Evolutionary conservation across 306 rosid genomes (phyloP).

Genomic region (Trifolium dubium): DNA sequence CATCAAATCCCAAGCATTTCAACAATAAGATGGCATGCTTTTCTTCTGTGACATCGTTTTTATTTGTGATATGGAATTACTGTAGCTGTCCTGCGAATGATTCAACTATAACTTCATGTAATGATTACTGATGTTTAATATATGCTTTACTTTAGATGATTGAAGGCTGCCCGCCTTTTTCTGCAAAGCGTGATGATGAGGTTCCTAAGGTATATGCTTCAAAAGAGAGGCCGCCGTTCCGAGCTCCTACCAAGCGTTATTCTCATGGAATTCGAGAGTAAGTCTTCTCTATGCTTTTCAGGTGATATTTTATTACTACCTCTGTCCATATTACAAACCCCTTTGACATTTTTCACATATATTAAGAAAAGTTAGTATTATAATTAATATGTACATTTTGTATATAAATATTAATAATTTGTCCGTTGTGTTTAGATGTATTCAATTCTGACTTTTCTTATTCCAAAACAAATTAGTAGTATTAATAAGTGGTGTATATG

Average conservation of each 20-base stretch:
- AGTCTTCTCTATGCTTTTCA: constrained; percentile 40
- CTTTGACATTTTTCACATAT: not conserved
- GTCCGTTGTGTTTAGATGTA: not conserved
- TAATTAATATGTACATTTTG: not conserved
- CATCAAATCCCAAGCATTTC: constrained; percentile 21
- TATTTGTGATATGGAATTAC: not conserved
- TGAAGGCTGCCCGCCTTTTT: constrained; percentile 85
- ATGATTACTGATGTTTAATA: constrained; percentile 40
- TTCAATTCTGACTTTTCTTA: not conserved
- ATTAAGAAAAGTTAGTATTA: not conserved
- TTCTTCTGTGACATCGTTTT: not conserved
- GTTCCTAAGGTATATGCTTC: constrained; percentile 70
- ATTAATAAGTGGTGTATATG: too few relatives aligned
- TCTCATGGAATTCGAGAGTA: constrained; percentile 83
- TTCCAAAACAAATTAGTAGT: too few relatives aligned
- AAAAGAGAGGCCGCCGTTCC: constrained; percentile 81
- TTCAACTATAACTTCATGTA: constrained; percentile 27
- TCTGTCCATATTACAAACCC: not conserved
- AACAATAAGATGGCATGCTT: constrained; percentile 14
- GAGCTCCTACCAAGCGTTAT: constrained; percentile 73
- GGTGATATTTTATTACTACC: constrained; percentile 1
- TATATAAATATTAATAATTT: not conserved
- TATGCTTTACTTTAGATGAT: constrained; percentile 70
- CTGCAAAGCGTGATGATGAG: constrained; percentile 63
- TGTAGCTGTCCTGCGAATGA: constrained; percentile 16